Conservation (phyloP, 345 rosid species). For the Angophora floribunda region DNA sequence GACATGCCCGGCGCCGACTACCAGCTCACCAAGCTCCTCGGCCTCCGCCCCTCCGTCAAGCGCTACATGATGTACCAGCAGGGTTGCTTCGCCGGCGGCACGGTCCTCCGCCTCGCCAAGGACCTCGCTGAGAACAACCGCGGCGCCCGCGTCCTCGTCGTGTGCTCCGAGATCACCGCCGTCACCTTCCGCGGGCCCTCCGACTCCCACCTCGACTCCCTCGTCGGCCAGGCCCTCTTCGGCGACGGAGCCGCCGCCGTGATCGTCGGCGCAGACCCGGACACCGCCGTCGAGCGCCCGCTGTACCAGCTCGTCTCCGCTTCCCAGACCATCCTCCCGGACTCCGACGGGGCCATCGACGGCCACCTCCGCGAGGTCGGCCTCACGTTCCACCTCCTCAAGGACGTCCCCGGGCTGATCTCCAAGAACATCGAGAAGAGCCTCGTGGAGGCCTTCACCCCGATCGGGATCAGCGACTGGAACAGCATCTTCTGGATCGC, state of each 20-base stretch:
- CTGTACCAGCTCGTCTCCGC: slow-evolving; percentile 58
- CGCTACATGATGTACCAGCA: slow-evolving; percentile 66
- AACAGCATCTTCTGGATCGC: slow-evolving; percentile 76
- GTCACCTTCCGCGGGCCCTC: slow-evolving; percentile 80
- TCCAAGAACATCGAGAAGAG: slow-evolving; percentile 67
- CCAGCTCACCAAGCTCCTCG: slow-evolving; percentile 79
- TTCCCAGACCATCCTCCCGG: slow-evolving; percentile 63
- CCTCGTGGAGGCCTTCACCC: slow-evolving; percentile 54
- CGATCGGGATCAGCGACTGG: slow-evolving; percentile 68
- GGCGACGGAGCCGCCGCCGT: slow-evolving; percentile 68
- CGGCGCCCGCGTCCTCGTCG: slow-evolving; percentile 71
- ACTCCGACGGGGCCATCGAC: slow-evolving; percentile 61
- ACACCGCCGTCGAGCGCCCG: slow-evolving; percentile 34
- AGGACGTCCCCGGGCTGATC: slow-evolving; percentile 59
- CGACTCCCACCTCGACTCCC: slow-evolving; percentile 54
- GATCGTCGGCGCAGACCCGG: slow-evolving; percentile 60
- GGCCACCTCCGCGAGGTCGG: slow-evolving; percentile 74
- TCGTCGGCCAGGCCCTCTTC: slow-evolving; percentile 66
- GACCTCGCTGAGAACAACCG: slow-evolving; percentile 78
- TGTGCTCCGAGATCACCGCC: slow-evolving; percentile 71
- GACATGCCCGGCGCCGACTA: slow-evolving; percentile 97
- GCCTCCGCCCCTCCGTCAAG: slow-evolving; percentile 71
- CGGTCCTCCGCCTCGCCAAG: slow-evolving; percentile 79
- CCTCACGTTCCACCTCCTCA: slow-evolving; percentile 51
- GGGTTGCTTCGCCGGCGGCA: slow-evolving; percentile 75